These are phyloP conservation scores for Fusarium zealandicum DNA, from an alignment of 2,329 filamentous ascomycete genomes.

Conservation along the genomic window DNA sequence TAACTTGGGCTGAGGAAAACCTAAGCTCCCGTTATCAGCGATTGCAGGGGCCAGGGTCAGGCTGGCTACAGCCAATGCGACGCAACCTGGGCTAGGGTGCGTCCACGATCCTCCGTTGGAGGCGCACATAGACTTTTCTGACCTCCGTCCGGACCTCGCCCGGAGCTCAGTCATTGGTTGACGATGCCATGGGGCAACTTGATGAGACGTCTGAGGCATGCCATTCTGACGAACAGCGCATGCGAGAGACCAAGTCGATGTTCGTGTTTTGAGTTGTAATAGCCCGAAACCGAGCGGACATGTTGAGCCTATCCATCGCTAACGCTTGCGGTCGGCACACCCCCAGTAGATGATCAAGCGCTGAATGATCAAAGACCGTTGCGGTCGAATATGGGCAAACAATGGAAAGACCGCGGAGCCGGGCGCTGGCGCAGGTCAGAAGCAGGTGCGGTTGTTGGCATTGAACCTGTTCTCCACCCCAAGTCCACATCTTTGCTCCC, in stretches of 20 bases:
- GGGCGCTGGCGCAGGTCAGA: conserved; percentile 11
- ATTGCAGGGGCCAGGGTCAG: neutral
- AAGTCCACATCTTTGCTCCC: conserved; percentile 17
- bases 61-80: conserved; percentile 1
- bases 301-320: neutral
- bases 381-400: neutral
- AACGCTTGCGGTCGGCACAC: neutral
- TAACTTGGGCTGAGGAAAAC: conserved; percentile 9
- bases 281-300: neutral
- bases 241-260: conserved; percentile 1
- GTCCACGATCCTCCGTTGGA: conserved; percentile 25
- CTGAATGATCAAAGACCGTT: neutral
- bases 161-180: conserved; percentile 21
- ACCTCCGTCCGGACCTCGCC: conserved; percentile 15
- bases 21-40: neutral
- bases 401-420: neutral
- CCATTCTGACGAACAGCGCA: conserved; percentile 9
- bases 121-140: conserved; percentile 27
- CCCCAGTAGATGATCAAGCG: no score
- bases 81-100: conserved; percentile 23
- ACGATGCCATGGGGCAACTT: neutral
- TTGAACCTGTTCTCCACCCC: conserved; percentile 6
- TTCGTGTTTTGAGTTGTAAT: neutral
- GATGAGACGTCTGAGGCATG: conserved; percentile 11
- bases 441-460: conserved; percentile 17